A percentile compares a stretch with the other conserved stretches of the same genome.
phyloP scores from a whole-genome alignment of 2,329 filamentous ascomycete genomes.

The Dryadomyces quercivorus region DNA sequence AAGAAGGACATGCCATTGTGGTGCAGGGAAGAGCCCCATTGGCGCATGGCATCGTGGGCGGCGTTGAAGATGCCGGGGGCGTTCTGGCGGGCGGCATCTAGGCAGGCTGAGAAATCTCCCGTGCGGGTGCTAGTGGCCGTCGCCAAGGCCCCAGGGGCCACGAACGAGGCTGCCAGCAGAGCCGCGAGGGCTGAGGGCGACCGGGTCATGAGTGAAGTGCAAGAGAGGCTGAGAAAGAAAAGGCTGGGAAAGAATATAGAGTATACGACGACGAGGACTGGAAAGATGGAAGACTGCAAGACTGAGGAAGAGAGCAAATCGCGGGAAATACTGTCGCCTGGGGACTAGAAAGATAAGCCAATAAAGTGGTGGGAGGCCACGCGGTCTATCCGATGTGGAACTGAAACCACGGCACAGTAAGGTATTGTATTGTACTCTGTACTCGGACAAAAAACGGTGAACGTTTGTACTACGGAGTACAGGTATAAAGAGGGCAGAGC shows the following conservation, averaged over 20 bases:
- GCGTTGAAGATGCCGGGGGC: conserved; percentile 47
- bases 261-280: neutral
- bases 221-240: neutral
- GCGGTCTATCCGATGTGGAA: neutral
- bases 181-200: neutral
- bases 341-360: neutral
- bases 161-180: neutral
- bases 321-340: too few relatives aligned
- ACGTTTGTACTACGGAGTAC: too few relatives aligned
- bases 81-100: conserved; percentile 6
- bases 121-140: neutral
- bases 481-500: too few relatives aligned
- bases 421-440: neutral
- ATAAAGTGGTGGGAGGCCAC: neutral
- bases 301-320: neutral
- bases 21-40: conserved; percentile 60
- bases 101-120: neutral
- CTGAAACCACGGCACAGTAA: neutral
- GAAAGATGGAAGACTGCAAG: too few relatives aligned
- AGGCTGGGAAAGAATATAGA: neutral
- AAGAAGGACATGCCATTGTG: conserved; percentile 69
- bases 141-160: neutral
- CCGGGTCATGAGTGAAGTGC: neutral
- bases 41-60: conserved; percentile 28
- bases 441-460: too few relatives aligned